These are phyloP conservation scores for Kodamaea anthophila DNA, from an alignment of 1,139 yeast genomes.

Conservation along the genomic window DNA sequence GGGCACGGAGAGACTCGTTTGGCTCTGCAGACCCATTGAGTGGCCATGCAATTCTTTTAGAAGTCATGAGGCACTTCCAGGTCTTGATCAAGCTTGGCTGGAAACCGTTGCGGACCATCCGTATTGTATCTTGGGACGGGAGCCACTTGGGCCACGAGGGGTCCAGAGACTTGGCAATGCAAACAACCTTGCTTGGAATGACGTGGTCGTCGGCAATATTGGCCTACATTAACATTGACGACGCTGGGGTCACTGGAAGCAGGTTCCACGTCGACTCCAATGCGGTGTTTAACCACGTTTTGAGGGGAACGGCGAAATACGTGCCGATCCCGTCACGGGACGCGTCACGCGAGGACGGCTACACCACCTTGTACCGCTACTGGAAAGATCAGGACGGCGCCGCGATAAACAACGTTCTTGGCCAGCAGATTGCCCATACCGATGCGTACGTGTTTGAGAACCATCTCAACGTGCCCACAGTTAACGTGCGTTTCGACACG, in stretches of 20 bases:
- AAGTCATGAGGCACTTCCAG: conserved; percentile 35
- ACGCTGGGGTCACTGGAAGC: conserved; percentile 36
- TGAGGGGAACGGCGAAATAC: conserved; percentile 25
- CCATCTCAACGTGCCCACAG: conserved; percentile 26
- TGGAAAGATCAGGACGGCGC: conserved; percentile 33
- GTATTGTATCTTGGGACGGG: conserved; percentile 43
- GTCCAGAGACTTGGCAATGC: conserved; percentile 19
- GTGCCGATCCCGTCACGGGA: conserved; percentile 28
- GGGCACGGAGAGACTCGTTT: conserved; percentile 38
- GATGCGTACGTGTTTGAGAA: conserved; percentile 33
- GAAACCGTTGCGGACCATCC: conserved; percentile 39
- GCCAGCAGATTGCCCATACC: conserved; percentile 18
- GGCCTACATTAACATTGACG: conserved; percentile 37
- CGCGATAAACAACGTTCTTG: conserved; percentile 28
- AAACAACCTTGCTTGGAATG: conserved; percentile 11
- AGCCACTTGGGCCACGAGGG: conserved; percentile 32
- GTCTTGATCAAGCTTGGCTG: conserved; percentile 32
- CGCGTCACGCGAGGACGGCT: conserved; percentile 2
- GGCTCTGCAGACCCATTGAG: conserved; percentile 35
- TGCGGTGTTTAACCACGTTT: conserved; percentile 31
- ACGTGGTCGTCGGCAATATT: conserved; percentile 14
- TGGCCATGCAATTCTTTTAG: conserved; percentile 37
- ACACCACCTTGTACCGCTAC: conserved; percentile 28
- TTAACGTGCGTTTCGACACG: conserved; percentile 32
- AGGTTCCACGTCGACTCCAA: conserved; percentile 32